Percentiles rank a stretch among this genome's conserved stretches.
Conservation (phyloP, 176 grass and related monocot genomes). For the Puya raimondii region DNA sequence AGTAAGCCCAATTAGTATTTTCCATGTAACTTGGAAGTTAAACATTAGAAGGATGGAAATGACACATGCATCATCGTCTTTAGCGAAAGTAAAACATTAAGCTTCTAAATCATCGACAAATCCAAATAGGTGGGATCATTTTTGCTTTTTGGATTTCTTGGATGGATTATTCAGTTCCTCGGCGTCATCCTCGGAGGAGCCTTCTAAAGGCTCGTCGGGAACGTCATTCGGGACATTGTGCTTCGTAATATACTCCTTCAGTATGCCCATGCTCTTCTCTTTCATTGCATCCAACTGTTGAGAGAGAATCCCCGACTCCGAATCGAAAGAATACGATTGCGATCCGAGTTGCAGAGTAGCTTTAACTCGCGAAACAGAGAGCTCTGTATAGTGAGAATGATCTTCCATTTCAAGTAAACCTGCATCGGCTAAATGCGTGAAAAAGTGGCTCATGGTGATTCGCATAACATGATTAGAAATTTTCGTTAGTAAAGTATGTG, state of each 20-base stretch:
- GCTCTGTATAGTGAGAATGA: neutral
- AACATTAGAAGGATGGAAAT: neutral
- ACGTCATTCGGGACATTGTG: slow-evolving; percentile 64
- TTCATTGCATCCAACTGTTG: slow-evolving; percentile 58
- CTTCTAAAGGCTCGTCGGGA: slow-evolving; percentile 56
- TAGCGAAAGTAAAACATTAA: neutral
- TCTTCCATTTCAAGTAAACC: slow-evolving; percentile 25
- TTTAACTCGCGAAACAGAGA: slow-evolving; percentile 32
- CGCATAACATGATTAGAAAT: too few species aligned
- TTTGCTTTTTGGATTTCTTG: slow-evolving; percentile 74
- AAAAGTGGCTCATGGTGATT: neutral
- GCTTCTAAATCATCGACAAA: neutral
- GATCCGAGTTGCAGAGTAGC: slow-evolving; percentile 45
- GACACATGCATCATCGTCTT: neutral
- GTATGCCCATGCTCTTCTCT: slow-evolving; percentile 80
- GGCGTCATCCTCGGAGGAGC: slow-evolving; percentile 30
- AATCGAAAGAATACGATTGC: slow-evolving; percentile 40
- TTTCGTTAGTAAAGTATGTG: too few species aligned
- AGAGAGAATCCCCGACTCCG: slow-evolving; percentile 42
- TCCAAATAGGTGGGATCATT: slow-evolving; percentile 10
- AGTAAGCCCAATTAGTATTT: too few species aligned
- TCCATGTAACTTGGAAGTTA: too few species aligned
- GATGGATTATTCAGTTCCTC: slow-evolving; percentile 34
- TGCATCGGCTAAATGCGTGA: neutral
- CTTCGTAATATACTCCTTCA: slow-evolving; percentile 67